phyloP scores from a whole-genome alignment of 805 yeast species.

The Kodamaea restingae region DNA sequence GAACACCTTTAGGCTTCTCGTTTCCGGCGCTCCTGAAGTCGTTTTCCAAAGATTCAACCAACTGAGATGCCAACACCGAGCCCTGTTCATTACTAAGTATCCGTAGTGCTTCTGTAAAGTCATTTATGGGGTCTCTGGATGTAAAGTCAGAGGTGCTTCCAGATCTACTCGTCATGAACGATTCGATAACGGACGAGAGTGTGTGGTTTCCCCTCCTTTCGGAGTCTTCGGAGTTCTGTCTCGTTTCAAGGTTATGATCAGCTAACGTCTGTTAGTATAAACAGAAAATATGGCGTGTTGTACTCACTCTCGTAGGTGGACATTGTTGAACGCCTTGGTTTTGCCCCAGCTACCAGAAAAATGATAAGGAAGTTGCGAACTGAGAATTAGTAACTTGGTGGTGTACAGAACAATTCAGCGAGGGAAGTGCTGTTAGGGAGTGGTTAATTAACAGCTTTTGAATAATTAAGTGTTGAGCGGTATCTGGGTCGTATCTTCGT shows the following conservation, averaged over 20 bases:
- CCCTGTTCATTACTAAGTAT: conserved; percentile 29
- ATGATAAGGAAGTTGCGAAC: too few relatives aligned
- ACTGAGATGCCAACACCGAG: conserved; percentile 24
- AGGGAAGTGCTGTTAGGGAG: background rate
- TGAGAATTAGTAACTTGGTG: too few relatives aligned
- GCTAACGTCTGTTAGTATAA: conserved; percentile 20
- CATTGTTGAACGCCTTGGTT: conserved; percentile 15
- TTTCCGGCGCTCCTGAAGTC: conserved; percentile 8
- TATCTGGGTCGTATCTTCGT: too few relatives aligned
- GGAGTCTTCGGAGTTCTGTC: background rate
- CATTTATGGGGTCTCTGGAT: conserved; percentile 14
- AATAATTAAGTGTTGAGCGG: too few relatives aligned
- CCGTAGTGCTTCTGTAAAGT: conserved; percentile 30
- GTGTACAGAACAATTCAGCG: background rate
- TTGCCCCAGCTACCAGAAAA: conserved; percentile 6
- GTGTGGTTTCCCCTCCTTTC: conserved; percentile 28
- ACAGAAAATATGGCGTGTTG: background rate
- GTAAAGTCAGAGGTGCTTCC: conserved; percentile 6
- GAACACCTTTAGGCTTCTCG: conserved; percentile 46
- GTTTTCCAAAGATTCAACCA: conserved; percentile 21
- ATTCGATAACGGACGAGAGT: conserved; percentile 30
- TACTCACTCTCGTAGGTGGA: conserved; percentile 45
- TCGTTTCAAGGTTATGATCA: conserved; percentile 33
- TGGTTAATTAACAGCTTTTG: too few relatives aligned
- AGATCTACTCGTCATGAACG: conserved; percentile 24